These are phyloP conservation scores for Neofusicoccum sp. DNA, from an alignment of 2,329 filamentous ascomycete genomes.

Conservation along the genomic window DNA sequence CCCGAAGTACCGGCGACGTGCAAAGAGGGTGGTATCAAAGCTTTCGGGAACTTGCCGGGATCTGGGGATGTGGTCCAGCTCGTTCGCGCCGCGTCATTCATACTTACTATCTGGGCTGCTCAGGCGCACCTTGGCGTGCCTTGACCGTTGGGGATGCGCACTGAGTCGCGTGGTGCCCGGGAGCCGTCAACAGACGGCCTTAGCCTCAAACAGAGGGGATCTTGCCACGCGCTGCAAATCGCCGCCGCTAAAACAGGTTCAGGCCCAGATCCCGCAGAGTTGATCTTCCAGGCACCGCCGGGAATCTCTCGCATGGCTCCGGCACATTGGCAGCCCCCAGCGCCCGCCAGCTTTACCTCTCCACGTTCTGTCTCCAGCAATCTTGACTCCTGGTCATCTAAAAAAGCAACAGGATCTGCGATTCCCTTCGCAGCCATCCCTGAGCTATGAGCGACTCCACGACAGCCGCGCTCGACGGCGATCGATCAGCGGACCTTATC, in stretches of 20 bases:
- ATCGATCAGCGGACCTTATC: background rate
- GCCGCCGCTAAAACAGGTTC: background rate
- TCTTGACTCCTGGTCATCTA: background rate
- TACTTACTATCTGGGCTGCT: background rate
- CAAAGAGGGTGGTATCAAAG: background rate
- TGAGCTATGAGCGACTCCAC: background rate
- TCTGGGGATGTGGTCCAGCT: background rate
- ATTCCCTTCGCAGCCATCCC: background rate
- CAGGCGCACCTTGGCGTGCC: background rate
- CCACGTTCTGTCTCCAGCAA: background rate
- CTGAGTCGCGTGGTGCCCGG: conserved; percentile 9
- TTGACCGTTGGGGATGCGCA: background rate
- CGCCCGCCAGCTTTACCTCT: conserved; percentile 4
- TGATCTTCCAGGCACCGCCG: background rate
- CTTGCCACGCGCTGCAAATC: background rate
- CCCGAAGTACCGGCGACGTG: background rate
- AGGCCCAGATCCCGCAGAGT: background rate
- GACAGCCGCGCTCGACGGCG: background rate
- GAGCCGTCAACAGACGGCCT: background rate
- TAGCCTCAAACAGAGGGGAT: conserved; percentile 5
- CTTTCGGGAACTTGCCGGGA: background rate
- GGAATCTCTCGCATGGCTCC: background rate
- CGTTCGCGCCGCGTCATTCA: too few species aligned
- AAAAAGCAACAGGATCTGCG: background rate
- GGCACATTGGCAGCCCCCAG: background rate